Conservation (phyloP, 768 basidiomycete genomes). For the Gloeophyllum trabeum region DNA sequence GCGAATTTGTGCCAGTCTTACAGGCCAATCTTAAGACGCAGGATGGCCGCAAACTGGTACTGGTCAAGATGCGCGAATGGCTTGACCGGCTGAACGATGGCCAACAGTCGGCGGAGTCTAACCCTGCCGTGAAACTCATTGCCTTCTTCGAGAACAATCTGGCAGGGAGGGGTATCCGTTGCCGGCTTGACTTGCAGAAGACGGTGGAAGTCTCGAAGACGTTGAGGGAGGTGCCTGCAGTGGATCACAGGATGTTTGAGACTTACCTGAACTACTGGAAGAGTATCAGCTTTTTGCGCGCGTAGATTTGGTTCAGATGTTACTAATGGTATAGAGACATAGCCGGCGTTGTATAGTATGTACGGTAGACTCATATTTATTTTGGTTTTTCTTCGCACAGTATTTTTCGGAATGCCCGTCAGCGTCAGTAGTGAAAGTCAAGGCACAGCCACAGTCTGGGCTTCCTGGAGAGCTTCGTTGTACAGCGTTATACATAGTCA, state of each 20-base stretch:
- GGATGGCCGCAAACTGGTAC: not conserved
- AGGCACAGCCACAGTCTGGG: too few relatives aligned
- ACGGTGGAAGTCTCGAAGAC: conserved; percentile 26
- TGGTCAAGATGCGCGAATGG: conserved; percentile 2
- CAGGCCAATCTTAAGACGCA: not conserved
- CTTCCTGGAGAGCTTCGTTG: too few relatives aligned
- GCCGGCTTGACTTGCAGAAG: conserved; percentile 2
- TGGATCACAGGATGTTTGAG: conserved; percentile 44
- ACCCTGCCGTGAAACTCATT: conserved; percentile 3
- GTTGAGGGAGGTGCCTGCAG: conserved; percentile 52
- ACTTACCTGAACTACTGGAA: conserved; percentile 5
- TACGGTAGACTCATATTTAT: too few relatives aligned
- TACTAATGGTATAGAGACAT: too few relatives aligned
- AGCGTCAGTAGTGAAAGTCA: too few relatives aligned
- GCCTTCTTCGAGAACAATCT: conserved; percentile 6
- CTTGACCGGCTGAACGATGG: conserved; percentile 1
- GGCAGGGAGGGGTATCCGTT: conserved; percentile 4
- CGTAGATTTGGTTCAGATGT: too few relatives aligned
- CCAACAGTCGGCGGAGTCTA: conserved; percentile 3
- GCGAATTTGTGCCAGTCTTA: conserved; percentile 1
- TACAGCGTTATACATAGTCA: too few relatives aligned
- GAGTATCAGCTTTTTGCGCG: conserved; percentile 1
- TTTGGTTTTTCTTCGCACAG: too few relatives aligned
- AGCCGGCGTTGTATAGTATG: too few relatives aligned
- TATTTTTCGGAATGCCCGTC: too few relatives aligned